Evolutionary conservation across 192 early-diverging fungal genomes (phyloP).

Genomic region (Gigaspora rosea): DNA sequence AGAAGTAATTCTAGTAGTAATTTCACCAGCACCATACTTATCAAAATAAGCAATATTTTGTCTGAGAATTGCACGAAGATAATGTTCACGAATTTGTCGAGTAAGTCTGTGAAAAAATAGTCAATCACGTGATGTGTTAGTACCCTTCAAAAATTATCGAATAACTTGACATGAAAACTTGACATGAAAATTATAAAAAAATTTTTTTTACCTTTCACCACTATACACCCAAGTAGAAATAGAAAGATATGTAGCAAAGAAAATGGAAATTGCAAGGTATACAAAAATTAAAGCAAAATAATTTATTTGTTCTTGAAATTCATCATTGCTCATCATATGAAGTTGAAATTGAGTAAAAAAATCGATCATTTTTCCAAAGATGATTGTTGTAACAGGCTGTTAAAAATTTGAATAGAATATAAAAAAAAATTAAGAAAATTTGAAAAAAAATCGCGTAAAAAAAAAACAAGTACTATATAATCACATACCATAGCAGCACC

Average conservation of each 20-base stretch:
- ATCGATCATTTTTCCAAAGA: slow-evolving; percentile 29
- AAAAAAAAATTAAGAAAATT: no score
- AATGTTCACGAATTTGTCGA: slow-evolving; percentile 56
- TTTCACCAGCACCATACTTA: slow-evolving; percentile 39
- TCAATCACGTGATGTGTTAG: no score
- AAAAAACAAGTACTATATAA: background rate
- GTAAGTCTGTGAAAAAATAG: no score
- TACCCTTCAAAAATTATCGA: no score
- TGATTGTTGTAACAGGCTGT: background rate
- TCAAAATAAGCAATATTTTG: slow-evolving; percentile 90
- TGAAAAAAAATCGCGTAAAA: background rate
- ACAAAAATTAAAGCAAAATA: background rate
- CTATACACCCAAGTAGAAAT: slow-evolving; percentile 57
- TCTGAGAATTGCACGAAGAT: slow-evolving; percentile 71
- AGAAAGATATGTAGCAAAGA: slow-evolving; percentile 55
- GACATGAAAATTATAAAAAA: no score
- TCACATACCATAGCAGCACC: slow-evolving; percentile 13
- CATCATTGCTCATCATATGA: background rate
- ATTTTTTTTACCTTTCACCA: slow-evolving; percentile 48
- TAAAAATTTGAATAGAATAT: background rate
- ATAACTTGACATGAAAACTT: no score
- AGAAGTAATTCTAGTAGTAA: slow-evolving; percentile 78
- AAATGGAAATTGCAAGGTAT: slow-evolving; percentile 48
- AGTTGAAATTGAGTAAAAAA: background rate
- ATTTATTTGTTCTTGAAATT: background rate